Conservation (phyloP, 495 filamentous ascomycete species). For the Podospora fimiseda region DNA sequence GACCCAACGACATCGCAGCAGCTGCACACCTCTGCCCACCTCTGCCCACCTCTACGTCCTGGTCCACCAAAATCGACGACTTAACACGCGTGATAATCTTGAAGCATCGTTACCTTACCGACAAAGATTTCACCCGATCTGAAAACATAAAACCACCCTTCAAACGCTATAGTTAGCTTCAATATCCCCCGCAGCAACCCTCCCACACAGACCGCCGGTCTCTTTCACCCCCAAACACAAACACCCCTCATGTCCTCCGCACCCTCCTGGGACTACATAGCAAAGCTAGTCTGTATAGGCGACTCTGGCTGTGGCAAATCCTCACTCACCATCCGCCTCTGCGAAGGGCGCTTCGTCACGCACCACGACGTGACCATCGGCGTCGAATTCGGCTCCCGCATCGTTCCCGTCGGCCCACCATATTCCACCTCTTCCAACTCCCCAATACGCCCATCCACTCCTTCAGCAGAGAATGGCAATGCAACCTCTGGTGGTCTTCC, state of each 20-base stretch:
- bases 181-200: background rate
- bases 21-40: background rate
- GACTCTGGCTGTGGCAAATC: conserved; percentile 93
- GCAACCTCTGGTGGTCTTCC: conserved; percentile 28
- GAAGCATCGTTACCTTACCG: too few relatives aligned
- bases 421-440: conserved; percentile 31
- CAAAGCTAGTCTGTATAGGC: conserved; percentile 95
- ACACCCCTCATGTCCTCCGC: conserved; percentile 43
- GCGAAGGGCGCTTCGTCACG: conserved; percentile 89
- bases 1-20: background rate
- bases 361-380: conserved; percentile 97
- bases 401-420: conserved; percentile 86
- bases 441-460: background rate
- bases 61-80: background rate
- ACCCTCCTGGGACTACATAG: conserved; percentile 97
- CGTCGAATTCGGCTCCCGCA: conserved; percentile 91
- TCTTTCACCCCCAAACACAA: background rate
- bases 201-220: background rate
- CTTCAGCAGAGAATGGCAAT: background rate
- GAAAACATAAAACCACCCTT: too few relatives aligned
- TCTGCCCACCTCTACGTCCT: background rate
- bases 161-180: background rate
- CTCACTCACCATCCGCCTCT: conserved; percentile 83
- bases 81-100: background rate
- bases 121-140: too few relatives aligned